Base-by-base conservation (phyloP, 495 filamentous ascomycete species). In the Chaetomium cochliodes region DNA sequence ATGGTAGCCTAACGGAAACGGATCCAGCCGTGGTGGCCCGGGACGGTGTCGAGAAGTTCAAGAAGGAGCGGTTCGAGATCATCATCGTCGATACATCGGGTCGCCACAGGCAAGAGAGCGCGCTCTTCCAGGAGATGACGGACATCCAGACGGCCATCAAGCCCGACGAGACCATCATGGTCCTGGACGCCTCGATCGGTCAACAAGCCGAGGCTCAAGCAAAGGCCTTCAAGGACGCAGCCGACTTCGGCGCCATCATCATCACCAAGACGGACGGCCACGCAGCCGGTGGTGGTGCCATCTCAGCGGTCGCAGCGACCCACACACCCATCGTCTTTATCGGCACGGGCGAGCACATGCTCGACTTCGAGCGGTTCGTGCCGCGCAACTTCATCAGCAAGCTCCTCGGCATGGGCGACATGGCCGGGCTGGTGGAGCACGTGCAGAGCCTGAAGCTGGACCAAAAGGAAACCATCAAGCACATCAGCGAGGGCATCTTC, bases 241-340 rank as follows among this genome's bases (percentile, higher is more conserved):
- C 94, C 6, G 92, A 97, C 77, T 98, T 98, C 72, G 94, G 94
- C 69, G 94, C 96, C 64, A 98, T 98, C 73, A 96, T 98, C 64
- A 97, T 98, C 70, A 98, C 94, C 59, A 98, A 98, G 80, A 98
- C 94, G 0, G 94, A 98, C 74, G 94, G 94, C 37, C 91, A 96
- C 70, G 94, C 94, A 0, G 90, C 88, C 23, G 94, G 94, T 65
- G 94, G 94, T 79, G 94, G 94, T 73, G 94, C 94, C 57, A 98
- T 98, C 60, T 97, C 92, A n/a, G 94, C 94, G 26, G 94, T 98
- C 56, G 94, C 94, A 12, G 96, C 96, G 6, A 98, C 94, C 16
- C 87, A 93, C 70, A 98, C 96, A 0, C 94, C 94, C 18, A 98
- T 98, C 72, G 92, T 97, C 58, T 98, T 96, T 79, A 90, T 98